A percentile compares a stretch with the other conserved stretches of the same genome.
These are phyloP conservation scores for Phoenix roebelenii DNA, from an alignment of 176 grass and related monocot species.

Conservation along the genomic window DNA sequence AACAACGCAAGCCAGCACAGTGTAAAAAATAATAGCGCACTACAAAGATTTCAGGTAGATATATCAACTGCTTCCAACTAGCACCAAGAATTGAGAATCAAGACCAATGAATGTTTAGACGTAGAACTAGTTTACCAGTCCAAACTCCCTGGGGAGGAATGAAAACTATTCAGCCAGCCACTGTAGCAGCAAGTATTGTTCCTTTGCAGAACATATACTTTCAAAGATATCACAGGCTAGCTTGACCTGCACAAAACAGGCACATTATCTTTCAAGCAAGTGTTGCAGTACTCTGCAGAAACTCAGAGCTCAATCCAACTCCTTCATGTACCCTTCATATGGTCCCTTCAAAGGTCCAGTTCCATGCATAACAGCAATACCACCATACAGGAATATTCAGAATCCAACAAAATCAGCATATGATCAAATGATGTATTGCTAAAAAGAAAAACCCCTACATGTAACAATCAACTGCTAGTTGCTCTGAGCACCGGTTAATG, in stretches of 20 bases:
- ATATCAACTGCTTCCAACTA: neutral
- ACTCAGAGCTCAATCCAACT: neutral
- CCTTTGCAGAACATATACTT: neutral
- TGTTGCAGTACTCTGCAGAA: neutral
- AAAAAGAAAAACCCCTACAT: no score
- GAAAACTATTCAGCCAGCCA: neutral
- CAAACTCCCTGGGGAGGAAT: neutral
- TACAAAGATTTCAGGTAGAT: neutral
- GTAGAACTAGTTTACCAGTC: neutral
- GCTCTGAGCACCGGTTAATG: no score
- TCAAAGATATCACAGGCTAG: neutral
- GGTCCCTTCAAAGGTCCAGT: neutral
- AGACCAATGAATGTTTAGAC: neutral
- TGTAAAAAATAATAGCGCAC: no score
- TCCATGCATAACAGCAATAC: neutral
- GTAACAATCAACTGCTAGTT: no score
- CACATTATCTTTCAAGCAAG: neutral
- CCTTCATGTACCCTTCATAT: neutral
- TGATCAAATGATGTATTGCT: no score
- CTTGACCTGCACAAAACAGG: constrained; percentile 6
- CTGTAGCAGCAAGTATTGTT: neutral
- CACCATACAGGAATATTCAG: neutral
- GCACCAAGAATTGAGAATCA: neutral
- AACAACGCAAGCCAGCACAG: no score
- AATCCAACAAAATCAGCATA: no score